Evolutionary conservation across 495 filamentous ascomycete genomes (phyloP), one percentile per base, ranked within the genome.

Genomic region (Podospora bellae-mahoneyi): DNA sequence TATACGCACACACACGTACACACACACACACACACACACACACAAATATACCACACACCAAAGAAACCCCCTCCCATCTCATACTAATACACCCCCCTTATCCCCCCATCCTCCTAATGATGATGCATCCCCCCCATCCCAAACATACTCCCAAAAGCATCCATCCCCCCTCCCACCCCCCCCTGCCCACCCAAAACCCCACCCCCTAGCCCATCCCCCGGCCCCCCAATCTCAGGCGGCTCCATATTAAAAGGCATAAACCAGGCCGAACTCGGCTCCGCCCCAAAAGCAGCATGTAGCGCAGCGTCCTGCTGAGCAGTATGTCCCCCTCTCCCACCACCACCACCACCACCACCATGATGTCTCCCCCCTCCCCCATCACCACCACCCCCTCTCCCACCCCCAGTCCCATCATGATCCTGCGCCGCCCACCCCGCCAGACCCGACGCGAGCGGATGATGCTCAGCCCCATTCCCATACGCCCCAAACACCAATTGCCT

Each of bases 231-330:
- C 64, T 86, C 84, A 26, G 87, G 87, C 63, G 91, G 92, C 69
- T 93, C 90, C 79, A 94, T 87, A 73, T 97, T 97, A 80, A 97
- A 97, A 2, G 94, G 94, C 81, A 96, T 88, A 78, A 97, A 97
- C 94, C 94, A 97, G 26, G 93, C 92, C 57, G 84, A 86, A 64
- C 89, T 92, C 1, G 90, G 78, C 69, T 85, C 83, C 30, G 30
- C 30, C 44, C 73, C 71, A 61, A 77, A 77, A 15, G 73, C 73
- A 1, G 74, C 72, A 54, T 74, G 74, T 39, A 77, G 57, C 19
- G 73, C 72, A 16, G 74, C 71, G 20, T 74, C 73, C n/a, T 61
- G 65, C 53, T 61, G 64, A 16, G 16, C 56, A 7, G 30, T 32
- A 32, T 32, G 30, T 1, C 30, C 30, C 30, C 30, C 30, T 3